phyloP scores from a whole-genome alignment of 108 stramenopile genomes.

The Hondaea fermentalgiana region DNA sequence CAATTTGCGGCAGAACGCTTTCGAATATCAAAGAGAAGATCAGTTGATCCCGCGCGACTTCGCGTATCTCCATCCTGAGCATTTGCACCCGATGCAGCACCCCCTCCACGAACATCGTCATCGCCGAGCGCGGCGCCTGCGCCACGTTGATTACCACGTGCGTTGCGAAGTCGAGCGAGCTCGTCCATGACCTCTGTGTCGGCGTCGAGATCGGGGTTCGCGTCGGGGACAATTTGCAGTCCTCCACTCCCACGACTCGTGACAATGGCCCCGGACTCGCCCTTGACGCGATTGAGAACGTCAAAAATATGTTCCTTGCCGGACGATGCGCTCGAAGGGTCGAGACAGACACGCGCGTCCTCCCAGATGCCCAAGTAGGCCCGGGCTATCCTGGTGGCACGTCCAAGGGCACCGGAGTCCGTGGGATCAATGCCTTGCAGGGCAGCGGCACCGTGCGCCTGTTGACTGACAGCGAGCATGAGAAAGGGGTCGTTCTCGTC shows the following conservation, averaged over 20 bases:
- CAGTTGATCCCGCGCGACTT: not conserved
- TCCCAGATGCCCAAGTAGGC: not conserved
- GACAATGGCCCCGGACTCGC: not conserved
- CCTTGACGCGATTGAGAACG: constrained; percentile 15
- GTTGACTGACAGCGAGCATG: not conserved
- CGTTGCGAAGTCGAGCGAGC: not conserved
- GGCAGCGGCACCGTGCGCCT: not conserved
- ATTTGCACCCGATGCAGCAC: not conserved
- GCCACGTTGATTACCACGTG: not conserved
- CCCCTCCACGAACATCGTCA: not conserved
- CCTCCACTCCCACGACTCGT: not conserved
- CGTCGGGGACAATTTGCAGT: not conserved
- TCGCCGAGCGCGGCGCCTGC: not conserved
- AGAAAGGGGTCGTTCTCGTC: constrained; percentile 1
- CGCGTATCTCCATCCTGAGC: not conserved
- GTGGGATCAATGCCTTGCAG: not conserved
- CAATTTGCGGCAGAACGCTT: constrained; percentile 7
- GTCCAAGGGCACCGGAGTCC: not conserved
- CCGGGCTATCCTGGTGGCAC: not conserved
- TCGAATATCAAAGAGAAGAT: constrained; percentile 1
- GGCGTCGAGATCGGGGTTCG: not conserved
- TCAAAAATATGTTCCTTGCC: constrained; percentile 9
- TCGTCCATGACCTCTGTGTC: not conserved
- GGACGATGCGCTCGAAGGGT: not conserved
- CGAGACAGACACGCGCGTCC: constrained; percentile 1